phyloP scores from a whole-genome alignment of 2,329 filamentous ascomycete species.

The Apiospora rasikravindrae region DNA sequence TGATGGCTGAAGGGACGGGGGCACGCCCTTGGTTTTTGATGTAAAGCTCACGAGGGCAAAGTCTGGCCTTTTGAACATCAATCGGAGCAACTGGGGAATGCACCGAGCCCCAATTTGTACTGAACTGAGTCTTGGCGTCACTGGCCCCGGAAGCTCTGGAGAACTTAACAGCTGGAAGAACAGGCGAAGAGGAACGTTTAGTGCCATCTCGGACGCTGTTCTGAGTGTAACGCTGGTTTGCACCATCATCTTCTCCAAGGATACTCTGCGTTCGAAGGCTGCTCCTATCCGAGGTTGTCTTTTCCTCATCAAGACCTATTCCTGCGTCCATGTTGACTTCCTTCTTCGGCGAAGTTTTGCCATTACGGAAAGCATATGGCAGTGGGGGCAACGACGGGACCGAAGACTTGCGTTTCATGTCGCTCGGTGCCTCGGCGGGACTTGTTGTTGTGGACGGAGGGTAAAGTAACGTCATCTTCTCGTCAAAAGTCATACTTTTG shows the following conservation, averaged over 20 bases:
- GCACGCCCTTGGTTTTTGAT: conserved; percentile 36
- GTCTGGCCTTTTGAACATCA: conserved; percentile 48
- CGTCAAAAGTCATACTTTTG: conserved; percentile 63
- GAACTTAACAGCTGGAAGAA: conserved; percentile 48
- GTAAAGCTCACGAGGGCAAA: conserved; percentile 48
- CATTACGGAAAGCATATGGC: conserved; percentile 38
- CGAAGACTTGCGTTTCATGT: conserved; percentile 42
- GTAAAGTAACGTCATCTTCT: conserved; percentile 61
- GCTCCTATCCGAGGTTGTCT: conserved; percentile 41
- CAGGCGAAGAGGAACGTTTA: conserved; percentile 56
- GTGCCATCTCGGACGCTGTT: conserved; percentile 32
- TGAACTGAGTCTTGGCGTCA: conserved; percentile 40
- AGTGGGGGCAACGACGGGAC: conserved; percentile 52
- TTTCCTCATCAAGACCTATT: conserved; percentile 31
- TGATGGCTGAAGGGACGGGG: conserved; percentile 20
- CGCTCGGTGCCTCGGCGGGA: conserved; percentile 14
- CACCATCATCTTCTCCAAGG: conserved; percentile 42
- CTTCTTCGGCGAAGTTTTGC: conserved; percentile 24
- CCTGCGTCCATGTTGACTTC: conserved; percentile 29
- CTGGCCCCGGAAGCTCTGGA: conserved; percentile 44
- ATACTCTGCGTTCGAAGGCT: conserved; percentile 48
- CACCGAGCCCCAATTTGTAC: conserved; percentile 55
- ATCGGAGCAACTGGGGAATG: conserved; percentile 54
- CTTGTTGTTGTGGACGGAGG: conserved; percentile 37
- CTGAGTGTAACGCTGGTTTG: conserved; percentile 35